These are phyloP conservation scores for Xylariaceae sp. DNA, from an alignment of 2,329 filamentous ascomycete species.

Conservation along the genomic window DNA sequence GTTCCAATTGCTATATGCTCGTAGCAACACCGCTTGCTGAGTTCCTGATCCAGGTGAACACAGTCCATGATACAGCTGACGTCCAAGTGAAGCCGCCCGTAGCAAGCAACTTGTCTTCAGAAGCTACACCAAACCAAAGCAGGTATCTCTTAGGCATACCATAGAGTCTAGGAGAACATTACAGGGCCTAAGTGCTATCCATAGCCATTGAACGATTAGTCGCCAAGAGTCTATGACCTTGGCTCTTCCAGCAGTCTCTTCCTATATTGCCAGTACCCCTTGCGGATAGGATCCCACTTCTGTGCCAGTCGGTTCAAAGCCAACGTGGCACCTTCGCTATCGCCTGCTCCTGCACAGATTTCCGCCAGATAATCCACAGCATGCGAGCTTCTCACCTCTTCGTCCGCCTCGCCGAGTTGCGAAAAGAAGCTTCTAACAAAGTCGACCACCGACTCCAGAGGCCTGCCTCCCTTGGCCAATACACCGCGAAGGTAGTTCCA, in stretches of 20 bases:
- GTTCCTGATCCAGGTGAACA: no score
- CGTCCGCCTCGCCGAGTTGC: conserved; percentile 41
- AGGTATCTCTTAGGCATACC: no score
- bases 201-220: neutral
- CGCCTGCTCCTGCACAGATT: conserved; percentile 55
- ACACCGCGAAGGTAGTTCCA: conserved; percentile 90
- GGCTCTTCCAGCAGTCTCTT: conserved; percentile 32
- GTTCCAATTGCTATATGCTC: no score
- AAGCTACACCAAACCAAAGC: no score
- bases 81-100: no score
- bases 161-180: no score
- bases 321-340: conserved; percentile 59
- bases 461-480: conserved; percentile 60
- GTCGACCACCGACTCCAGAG: conserved; percentile 40
- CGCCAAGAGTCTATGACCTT: neutral
- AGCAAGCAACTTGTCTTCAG: no score
- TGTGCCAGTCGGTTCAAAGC: conserved; percentile 71
- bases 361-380: conserved; percentile 71
- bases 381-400: conserved; percentile 58
- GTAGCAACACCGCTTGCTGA: no score
- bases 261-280: conserved; percentile 83
- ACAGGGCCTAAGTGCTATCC: neutral
- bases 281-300: conserved; percentile 86
- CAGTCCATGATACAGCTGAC: no score
- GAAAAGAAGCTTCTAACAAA: conserved; percentile 52